phyloP scores from a whole-genome alignment of 139 green algal genomes.

The Trebouxia sp. region DNA sequence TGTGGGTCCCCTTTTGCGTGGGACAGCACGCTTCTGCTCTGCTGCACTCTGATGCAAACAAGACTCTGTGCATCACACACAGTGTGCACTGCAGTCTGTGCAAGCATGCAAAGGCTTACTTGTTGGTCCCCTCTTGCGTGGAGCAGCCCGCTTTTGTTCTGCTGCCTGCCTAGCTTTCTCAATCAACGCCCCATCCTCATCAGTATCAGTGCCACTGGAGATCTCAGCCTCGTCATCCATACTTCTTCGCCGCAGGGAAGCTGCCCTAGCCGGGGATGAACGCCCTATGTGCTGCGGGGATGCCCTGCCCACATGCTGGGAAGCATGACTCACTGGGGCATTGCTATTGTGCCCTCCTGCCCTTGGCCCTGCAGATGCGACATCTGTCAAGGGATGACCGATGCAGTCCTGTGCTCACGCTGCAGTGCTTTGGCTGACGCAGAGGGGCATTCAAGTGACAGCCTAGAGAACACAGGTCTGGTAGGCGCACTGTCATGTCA shows the following conservation, averaged over 20 bases:
- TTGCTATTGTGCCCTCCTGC: constrained; percentile 10
- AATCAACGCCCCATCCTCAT: neutral
- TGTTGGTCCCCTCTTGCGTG: neutral
- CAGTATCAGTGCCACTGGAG: constrained; percentile 11
- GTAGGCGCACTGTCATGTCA: no score
- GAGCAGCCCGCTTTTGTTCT: neutral
- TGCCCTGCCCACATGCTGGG: neutral
- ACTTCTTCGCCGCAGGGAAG: neutral
- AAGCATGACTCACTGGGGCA: neutral
- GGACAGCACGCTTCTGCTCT: neutral
- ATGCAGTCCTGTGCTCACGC: no score
- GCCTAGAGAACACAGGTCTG: no score
- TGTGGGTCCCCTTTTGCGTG: neutral
- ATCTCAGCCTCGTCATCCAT: constrained; percentile 11
- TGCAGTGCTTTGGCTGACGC: no score
- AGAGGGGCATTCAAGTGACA: no score
- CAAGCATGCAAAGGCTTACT: no score
- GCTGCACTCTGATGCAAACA: no score
- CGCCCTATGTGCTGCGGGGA: constrained; percentile 11
- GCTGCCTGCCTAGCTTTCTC: neutral
- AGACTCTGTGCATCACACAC: no score
- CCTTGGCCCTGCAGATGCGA: neutral
- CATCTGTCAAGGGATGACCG: no score
- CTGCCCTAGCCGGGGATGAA: neutral
- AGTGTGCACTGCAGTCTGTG: no score